Conservation (phyloP, 176 grass and related monocot species). For the Oryza meridionalis region DNA sequence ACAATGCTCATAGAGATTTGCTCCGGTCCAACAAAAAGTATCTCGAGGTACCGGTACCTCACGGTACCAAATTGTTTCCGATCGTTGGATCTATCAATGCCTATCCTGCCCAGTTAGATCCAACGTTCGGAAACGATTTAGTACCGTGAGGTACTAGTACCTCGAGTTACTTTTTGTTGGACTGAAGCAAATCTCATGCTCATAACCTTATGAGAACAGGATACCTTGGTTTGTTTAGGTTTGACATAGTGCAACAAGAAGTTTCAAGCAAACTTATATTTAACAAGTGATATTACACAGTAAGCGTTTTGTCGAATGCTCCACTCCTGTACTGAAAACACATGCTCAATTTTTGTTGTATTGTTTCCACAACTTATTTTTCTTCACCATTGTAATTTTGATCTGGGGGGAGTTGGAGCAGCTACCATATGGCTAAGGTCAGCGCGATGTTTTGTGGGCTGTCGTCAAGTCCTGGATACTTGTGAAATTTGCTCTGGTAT, state of each 20-base stretch:
- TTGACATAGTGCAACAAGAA: background rate
- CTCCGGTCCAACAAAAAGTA: too few relatives aligned
- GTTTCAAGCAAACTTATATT: background rate
- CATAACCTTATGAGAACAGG: background rate
- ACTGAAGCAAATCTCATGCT: too few relatives aligned
- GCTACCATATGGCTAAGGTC: background rate
- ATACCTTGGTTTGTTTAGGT: background rate
- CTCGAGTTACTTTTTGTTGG: too few relatives aligned
- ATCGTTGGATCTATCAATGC: too few relatives aligned
- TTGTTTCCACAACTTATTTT: background rate
- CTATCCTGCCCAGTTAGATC: too few relatives aligned
- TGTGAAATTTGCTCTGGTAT: background rate
- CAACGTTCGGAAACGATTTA: too few relatives aligned
- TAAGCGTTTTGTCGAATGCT: background rate
- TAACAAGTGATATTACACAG: background rate
- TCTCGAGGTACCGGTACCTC: too few relatives aligned
- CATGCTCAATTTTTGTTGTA: background rate
- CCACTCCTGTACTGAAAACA: background rate
- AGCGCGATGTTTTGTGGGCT: background rate
- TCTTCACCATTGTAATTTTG: background rate
- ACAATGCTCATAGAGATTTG: background rate
- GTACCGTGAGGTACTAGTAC: too few relatives aligned
- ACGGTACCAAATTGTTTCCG: too few relatives aligned
- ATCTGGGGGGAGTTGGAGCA: too few relatives aligned
- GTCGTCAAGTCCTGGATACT: background rate